These are phyloP conservation scores for Medicago ruthenica DNA, from an alignment of 306 rosid genomes.

Conservation along the genomic window DNA sequence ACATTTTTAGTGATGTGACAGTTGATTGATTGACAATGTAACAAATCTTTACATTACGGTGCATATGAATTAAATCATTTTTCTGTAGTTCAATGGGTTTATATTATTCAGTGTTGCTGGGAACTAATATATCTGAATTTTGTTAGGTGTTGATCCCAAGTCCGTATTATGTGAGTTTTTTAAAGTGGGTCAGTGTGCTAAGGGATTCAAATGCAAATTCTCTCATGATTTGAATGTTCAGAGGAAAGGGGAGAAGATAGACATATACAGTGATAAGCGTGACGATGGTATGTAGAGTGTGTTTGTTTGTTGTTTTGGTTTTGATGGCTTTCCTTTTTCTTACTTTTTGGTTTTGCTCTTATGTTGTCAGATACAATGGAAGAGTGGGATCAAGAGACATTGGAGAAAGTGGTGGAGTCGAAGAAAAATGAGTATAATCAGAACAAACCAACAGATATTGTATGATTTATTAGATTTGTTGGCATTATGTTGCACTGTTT, in stretches of 20 bases:
- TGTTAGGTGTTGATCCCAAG: conserved; percentile 97
- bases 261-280: conserved; percentile 86
- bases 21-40: no score
- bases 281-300: conserved; percentile 62
- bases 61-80: no score
- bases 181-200: conserved; percentile 90
- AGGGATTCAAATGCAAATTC: conserved; percentile 98
- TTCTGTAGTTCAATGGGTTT: conserved; percentile 2
- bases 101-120: conserved; percentile 5
- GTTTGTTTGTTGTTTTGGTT: conserved; percentile 29
- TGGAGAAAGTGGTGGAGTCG: conserved; percentile 94
- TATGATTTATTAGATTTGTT: conserved; percentile 48
- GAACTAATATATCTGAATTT: conserved; percentile 33
- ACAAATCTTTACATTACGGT: no score
- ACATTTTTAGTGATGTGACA: no score
- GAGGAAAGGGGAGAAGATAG: conserved; percentile 99
- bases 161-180: conserved; percentile 90
- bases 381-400: conserved; percentile 97
- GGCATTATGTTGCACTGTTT: conserved; percentile 1
- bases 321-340: background rate
- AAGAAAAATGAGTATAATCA: conserved; percentile 82
- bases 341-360: conserved; percentile 9
- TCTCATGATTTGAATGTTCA: conserved; percentile 95
- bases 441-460: conserved; percentile 97
- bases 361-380: conserved; percentile 78